Conservation (phyloP, 2,329 filamentous ascomycete species). For the Escovopsis weberi region DNA sequence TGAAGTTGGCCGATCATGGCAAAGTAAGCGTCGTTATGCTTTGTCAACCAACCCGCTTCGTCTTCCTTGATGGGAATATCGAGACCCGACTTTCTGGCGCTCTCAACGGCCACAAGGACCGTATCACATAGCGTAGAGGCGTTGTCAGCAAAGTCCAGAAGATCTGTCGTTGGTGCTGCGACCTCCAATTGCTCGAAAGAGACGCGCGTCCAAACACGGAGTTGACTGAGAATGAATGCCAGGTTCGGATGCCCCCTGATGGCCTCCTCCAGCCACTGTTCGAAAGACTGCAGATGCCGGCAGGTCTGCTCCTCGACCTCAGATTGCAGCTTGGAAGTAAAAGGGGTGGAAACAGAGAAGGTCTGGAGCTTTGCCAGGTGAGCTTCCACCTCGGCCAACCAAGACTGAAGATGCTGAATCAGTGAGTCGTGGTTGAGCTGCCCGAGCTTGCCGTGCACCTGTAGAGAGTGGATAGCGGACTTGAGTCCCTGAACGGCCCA, state of each 20-base stretch:
- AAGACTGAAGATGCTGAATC: conserved; percentile 30
- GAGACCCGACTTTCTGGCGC: conserved; percentile 42
- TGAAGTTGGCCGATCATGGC: conserved; percentile 45
- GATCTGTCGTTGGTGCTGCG: conserved; percentile 7
- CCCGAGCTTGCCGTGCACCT: conserved; percentile 53
- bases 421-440: conserved; percentile 31
- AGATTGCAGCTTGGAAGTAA: conserved; percentile 27
- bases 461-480: conserved; percentile 46
- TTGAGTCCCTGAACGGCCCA: conserved; percentile 61
- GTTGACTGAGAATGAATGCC: conserved; percentile 49
- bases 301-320: conserved; percentile 21
- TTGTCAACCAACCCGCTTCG: conserved; percentile 21
- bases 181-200: conserved; percentile 9
- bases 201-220: conserved; percentile 46
- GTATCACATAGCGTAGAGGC: conserved; percentile 56
- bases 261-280: conserved; percentile 25
- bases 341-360: conserved; percentile 35
- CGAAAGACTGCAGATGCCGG: conserved; percentile 22
- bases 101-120: conserved; percentile 67
- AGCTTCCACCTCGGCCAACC: conserved; percentile 32
- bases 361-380: conserved; percentile 26
- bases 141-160: conserved; percentile 37
- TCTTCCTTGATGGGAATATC: conserved; percentile 22
- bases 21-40: conserved; percentile 34
- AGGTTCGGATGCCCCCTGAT: conserved; percentile 37